Percentiles rank a stretch among this genome's conserved stretches.
Conservation (phyloP, 1,139 yeast genomes). For the Geotrichum phurueaensis region DNA sequence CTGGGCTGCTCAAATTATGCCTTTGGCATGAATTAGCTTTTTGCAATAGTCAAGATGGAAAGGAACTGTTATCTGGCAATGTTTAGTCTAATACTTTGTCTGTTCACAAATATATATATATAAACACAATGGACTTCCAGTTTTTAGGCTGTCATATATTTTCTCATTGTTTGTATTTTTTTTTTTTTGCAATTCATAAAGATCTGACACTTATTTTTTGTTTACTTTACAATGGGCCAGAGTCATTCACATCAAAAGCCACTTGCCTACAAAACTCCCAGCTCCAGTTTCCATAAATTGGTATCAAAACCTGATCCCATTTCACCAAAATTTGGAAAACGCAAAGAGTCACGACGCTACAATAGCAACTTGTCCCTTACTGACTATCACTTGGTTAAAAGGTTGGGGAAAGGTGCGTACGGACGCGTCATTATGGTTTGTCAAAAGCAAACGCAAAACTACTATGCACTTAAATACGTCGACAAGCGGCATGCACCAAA, state of each 20-base stretch:
- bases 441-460: constrained; percentile 47
- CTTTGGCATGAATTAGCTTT: too few species aligned
- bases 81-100: too few species aligned
- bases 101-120: too few species aligned
- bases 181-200: background rate
- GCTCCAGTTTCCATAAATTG: too few species aligned
- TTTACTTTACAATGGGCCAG: constrained; percentile 7
- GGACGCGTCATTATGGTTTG: constrained; percentile 69
- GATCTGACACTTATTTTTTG: background rate
- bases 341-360: background rate
- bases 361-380: constrained; percentile 4
- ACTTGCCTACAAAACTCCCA: too few species aligned
- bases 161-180: too few species aligned
- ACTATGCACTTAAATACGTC: constrained; percentile 67
- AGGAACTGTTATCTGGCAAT: too few species aligned
- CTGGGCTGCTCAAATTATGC: too few species aligned
- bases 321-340: background rate
- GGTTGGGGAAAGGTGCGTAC: constrained; percentile 37
- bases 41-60: too few species aligned
- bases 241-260: background rate
- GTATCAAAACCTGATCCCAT: background rate
- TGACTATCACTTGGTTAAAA: constrained; percentile 11
- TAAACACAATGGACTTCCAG: too few species aligned
- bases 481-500: constrained; percentile 24
- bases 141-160: too few species aligned